Conservation (phyloP, 768 basidiomycete species). For the Boletus rubroflammeus region DNA sequence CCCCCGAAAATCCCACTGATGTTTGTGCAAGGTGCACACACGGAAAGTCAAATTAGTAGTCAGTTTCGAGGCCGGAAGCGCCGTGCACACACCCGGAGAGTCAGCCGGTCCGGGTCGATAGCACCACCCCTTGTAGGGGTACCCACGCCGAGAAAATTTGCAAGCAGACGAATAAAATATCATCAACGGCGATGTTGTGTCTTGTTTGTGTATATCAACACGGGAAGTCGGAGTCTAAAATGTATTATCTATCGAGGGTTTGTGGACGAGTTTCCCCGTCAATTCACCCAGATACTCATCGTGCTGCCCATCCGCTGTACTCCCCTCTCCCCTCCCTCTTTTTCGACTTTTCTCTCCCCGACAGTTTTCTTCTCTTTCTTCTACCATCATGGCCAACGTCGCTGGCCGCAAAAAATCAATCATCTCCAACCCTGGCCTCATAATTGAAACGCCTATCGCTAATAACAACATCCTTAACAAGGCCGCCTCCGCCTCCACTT, state of each 20-base stretch:
- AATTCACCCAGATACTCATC: constrained; percentile 11
- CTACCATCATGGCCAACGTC: constrained; percentile 46
- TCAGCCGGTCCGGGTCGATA: too few relatives aligned
- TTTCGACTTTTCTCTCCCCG: not conserved
- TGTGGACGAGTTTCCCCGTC: constrained; percentile 8
- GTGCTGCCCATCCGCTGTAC: not conserved
- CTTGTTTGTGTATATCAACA: constrained; percentile 30
- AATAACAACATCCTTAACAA: constrained; percentile 90
- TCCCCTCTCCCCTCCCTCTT: not conserved
- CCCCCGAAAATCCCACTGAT: too few relatives aligned
- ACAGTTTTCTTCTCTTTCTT: not conserved
- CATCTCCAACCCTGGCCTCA: constrained; percentile 56
- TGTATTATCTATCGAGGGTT: constrained; percentile 28
- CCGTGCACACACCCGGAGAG: too few relatives aligned
- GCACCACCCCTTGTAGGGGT: too few relatives aligned
- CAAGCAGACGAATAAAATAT: not conserved
- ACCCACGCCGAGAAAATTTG: not conserved
- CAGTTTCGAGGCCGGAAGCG: too few relatives aligned
- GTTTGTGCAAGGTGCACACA: too few relatives aligned
- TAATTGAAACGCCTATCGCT: constrained; percentile 71
- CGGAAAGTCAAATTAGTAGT: too few relatives aligned
- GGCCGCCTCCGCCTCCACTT: constrained; percentile 79
- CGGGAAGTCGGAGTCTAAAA: constrained; percentile 28
- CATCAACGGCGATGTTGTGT: constrained; percentile 10
- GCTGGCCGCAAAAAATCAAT: constrained; percentile 81